These are phyloP conservation scores for Coemansia sp. DNA, from an alignment of 192 early-diverging fungal species.

Conservation along the genomic window DNA sequence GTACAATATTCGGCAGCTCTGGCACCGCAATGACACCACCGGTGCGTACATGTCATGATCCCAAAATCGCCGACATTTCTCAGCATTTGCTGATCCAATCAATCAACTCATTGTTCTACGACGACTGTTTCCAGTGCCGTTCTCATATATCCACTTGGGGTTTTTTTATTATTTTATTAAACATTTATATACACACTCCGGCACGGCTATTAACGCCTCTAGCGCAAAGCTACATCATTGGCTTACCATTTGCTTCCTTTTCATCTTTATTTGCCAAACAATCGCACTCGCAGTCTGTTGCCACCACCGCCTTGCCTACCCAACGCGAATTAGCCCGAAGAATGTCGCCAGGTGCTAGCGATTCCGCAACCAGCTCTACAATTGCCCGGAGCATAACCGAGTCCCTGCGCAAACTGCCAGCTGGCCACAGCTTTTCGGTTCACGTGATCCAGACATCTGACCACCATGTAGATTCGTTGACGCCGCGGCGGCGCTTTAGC, in stretches of 20 bases:
- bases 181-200: no score
- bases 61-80: neutral
- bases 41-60: constrained; percentile 1
- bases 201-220: no score
- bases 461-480: constrained; percentile 38
- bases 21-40: no score
- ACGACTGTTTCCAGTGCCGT: no score
- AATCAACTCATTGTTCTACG: no score
- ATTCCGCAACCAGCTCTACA: neutral
- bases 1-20: no score
- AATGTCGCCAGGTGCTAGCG: neutral
- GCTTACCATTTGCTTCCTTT: neutral
- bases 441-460: constrained; percentile 42
- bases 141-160: no score
- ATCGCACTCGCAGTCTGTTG: neutral
- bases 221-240: no score
- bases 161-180: no score
- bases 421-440: constrained; percentile 22
- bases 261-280: neutral
- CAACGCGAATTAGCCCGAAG: neutral
- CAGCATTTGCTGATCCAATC: no score
- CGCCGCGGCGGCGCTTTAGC: constrained; percentile 26
- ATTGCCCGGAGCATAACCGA: constrained; percentile 30
- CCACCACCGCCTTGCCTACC: neutral
- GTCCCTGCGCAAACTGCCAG: constrained; percentile 29